These are phyloP conservation scores for Microcos paniculata DNA, from an alignment of 345 rosid species.

Conservation along the genomic window DNA sequence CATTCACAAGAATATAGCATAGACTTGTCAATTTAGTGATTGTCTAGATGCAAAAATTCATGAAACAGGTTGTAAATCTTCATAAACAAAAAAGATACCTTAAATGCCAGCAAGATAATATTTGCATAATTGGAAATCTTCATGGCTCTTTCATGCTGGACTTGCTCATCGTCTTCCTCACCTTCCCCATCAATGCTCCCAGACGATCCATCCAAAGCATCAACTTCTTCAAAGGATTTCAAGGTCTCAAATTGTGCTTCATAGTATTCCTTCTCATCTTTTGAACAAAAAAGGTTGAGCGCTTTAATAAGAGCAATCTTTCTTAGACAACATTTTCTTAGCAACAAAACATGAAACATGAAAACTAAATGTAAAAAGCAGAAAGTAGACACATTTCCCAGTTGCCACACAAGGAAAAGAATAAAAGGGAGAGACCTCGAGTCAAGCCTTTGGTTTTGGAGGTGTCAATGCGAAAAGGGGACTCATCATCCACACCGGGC, in stretches of 20 bases:
- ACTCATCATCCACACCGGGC: conserved; percentile 47
- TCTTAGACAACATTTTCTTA: not conserved
- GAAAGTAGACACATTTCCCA: not conserved
- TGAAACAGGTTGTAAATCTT: not conserved
- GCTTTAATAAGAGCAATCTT: too few species aligned
- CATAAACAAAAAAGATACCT: conserved; percentile 42
- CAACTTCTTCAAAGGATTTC: conserved; percentile 81
- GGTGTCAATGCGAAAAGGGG: conserved; percentile 49
- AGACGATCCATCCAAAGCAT: conserved; percentile 32
- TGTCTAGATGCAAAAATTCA: not conserved
- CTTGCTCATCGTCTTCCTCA: conserved; percentile 34
- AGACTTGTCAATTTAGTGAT: not conserved
- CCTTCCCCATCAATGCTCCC: conserved; percentile 28
- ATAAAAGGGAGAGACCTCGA: conserved; percentile 38
- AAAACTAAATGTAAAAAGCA: not conserved
- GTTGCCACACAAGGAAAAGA: not conserved
- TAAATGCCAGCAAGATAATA: conserved; percentile 58
- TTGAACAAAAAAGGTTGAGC: not conserved
- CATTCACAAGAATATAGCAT: not conserved
- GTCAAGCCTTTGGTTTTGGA: conserved; percentile 49
- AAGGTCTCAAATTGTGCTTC: conserved; percentile 67
- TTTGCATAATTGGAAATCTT: conserved; percentile 77
- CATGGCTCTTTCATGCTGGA: conserved; percentile 71
- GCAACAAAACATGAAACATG: conserved; percentile 17
- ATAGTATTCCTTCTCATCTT: conserved; percentile 78